Base-by-base conservation (phyloP, 2,329 filamentous ascomycete genomes). In the Ambrosiella beaveri region DNA sequence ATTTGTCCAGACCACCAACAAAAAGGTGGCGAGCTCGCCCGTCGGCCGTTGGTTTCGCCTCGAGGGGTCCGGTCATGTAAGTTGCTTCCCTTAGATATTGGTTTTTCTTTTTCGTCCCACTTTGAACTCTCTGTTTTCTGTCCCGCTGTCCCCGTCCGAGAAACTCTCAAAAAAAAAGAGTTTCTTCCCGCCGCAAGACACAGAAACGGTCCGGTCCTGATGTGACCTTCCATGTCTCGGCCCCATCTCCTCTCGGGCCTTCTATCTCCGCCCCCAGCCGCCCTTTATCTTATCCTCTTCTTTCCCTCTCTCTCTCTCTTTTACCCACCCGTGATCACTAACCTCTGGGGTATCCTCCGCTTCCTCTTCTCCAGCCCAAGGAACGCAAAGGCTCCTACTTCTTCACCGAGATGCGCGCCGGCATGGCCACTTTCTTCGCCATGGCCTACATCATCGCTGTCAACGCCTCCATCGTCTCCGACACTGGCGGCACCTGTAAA, bases 381-480 rank as follows among this genome's bases (percentile, higher is more conserved):
- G 83, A 87, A 68, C 81, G 86, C 57, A 84, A 86, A 66, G 83
- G 83, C 19, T 84, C 86, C 38, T 76, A 77, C 64, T 94, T 94
- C 73, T 81, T 87, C 65, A 94, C 88, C 54, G 88, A 95, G 71
- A 74, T 94, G 57, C 84, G 88, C 62, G 88, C 86, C 60, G 88
- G 88, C 53, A 71, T 94, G 41, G 86, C 87, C 35, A 89, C 86
- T 67, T 88, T 89, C 71, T 85, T 86, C 67, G 78, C 79, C 64
- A 76, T 78, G 71, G 71, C 72, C 61, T 76, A 76, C 65, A 78
- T 79, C 61, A 73, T 78, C 62, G 72, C 76, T 61, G 75, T 78
- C 63, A 75, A 80, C 64, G 69, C 73, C 9, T 72, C 70, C 62
- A 77, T 77, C 62, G 73, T 76, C 52, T 76, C 84, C 53, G 78